These are phyloP conservation scores for Suhomyces bribrorum DNA, from an alignment of 1,139 yeast species.

Conservation along the genomic window DNA sequence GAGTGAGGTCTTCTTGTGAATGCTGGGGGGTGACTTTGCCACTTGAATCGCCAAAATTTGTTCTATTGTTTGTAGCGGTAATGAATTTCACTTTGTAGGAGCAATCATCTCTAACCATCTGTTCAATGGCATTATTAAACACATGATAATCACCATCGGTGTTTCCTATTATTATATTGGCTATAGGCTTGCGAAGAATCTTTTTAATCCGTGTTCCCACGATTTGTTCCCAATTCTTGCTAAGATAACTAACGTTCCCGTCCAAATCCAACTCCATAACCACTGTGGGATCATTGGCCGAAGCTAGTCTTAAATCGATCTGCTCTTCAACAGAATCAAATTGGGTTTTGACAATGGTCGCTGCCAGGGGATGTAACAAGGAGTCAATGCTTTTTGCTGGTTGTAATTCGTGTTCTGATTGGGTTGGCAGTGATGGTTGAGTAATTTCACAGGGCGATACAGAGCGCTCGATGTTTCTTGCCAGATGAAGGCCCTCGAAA, in stretches of 20 bases:
- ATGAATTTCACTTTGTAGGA: conserved; percentile 77
- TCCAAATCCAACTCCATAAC: conserved; percentile 81
- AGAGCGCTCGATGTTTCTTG: conserved; percentile 24
- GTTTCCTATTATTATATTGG: conserved; percentile 66
- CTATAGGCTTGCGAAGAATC: conserved; percentile 59
- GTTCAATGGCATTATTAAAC: conserved; percentile 67
- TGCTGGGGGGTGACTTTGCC: conserved; percentile 34
- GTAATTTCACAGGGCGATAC: conserved; percentile 32
- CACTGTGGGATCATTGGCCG: conserved; percentile 73
- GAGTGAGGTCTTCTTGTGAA: conserved; percentile 16
- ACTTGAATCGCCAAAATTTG: conserved; percentile 11
- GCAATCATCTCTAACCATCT: conserved; percentile 72
- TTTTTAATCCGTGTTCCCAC: conserved; percentile 65
- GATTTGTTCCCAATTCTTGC: conserved; percentile 74
- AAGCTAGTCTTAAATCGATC: conserved; percentile 54
- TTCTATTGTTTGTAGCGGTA: conserved; percentile 50
- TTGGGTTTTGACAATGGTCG: neutral
- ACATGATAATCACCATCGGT: conserved; percentile 62
- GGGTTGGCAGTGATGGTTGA: conserved; percentile 9
- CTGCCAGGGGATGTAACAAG: conserved; percentile 1
- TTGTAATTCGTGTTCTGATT: conserved; percentile 1
- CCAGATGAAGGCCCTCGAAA: conserved; percentile 17
- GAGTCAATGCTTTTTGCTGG: conserved; percentile 7
- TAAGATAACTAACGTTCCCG: conserved; percentile 72
- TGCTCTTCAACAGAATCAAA: conserved; percentile 40